phyloP scores from a whole-genome alignment of 495 filamentous ascomycete species.

The Penicillium macrosclerotiorum region DNA sequence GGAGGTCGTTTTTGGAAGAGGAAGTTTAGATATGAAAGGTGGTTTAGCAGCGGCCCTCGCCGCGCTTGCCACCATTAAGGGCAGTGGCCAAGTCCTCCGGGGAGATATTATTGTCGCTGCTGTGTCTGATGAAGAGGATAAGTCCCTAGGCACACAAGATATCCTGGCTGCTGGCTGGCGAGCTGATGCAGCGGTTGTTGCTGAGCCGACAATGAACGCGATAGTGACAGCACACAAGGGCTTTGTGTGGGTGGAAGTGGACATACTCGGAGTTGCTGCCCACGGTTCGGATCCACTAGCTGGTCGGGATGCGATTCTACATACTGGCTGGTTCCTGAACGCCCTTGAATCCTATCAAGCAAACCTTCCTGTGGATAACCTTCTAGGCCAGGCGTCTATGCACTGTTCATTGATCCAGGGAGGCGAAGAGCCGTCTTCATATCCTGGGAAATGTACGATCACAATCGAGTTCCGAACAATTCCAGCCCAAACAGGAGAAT shows the following conservation, averaged over 20 bases:
- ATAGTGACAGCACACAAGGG: constrained; percentile 46
- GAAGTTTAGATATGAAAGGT: constrained; percentile 47
- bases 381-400: constrained; percentile 33
- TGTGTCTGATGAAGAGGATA: constrained; percentile 49
- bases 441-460: constrained; percentile 40
- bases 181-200: constrained; percentile 44
- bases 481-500: constrained; percentile 30
- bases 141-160: constrained; percentile 43
- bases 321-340: constrained; percentile 42
- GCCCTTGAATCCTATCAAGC: constrained; percentile 38
- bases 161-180: constrained; percentile 46
- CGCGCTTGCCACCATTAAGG: constrained; percentile 29
- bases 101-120: constrained; percentile 48
- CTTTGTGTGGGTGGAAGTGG: constrained; percentile 47
- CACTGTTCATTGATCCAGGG: constrained; percentile 47
- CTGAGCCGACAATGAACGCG: constrained; percentile 36
- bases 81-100: constrained; percentile 18
- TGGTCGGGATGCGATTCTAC: constrained; percentile 44
- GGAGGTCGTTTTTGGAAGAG: constrained; percentile 40
- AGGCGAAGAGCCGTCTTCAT: constrained; percentile 48
- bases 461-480: constrained; percentile 47
- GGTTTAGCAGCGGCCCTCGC: constrained; percentile 43
- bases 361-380: constrained; percentile 29
- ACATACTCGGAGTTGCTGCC: constrained; percentile 43
- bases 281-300: constrained; percentile 43